Evolutionary conservation across 192 early-diverging fungal species (phyloP).

Genomic region (Coemansia sp.): DNA sequence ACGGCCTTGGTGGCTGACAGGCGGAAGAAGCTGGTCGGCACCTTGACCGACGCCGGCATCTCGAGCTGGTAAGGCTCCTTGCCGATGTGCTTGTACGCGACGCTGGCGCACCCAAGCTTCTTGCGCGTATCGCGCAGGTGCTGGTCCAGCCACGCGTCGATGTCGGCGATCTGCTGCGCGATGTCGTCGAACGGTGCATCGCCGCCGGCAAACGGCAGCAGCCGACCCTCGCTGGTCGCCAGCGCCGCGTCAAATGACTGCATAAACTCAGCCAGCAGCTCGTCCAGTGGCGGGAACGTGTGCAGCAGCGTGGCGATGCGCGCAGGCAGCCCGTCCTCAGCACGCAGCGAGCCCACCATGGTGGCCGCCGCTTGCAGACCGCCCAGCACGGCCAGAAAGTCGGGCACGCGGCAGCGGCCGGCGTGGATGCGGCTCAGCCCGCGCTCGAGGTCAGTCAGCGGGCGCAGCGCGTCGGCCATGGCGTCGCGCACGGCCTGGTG

Average conservation of each 20-base stretch:
- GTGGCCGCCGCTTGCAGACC: conserved; percentile 55
- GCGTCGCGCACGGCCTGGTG: conserved; percentile 54
- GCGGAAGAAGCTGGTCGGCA: conserved; percentile 74
- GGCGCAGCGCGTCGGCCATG: conserved; percentile 46
- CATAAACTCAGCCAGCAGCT: conserved; percentile 69
- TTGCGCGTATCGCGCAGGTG: conserved; percentile 68
- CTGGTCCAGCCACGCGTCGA: conserved; percentile 67
- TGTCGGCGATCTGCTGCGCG: conserved; percentile 52
- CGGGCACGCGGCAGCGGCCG: conserved; percentile 78
- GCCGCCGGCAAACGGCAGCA: conserved; percentile 69
- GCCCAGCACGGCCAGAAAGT: conserved; percentile 72
- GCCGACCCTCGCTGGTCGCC: conserved; percentile 60
- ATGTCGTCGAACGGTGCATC: conserved; percentile 81
- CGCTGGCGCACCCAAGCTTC: conserved; percentile 63
- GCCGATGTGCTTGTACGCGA: conserved; percentile 86
- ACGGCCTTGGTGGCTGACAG: conserved; percentile 80
- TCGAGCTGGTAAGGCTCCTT: conserved; percentile 98
- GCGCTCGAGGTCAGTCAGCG: conserved; percentile 87
- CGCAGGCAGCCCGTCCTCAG: conserved; percentile 11
- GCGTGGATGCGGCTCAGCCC: conserved; percentile 88
- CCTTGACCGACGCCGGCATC: conserved; percentile 69
- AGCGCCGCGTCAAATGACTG: conserved; percentile 72
- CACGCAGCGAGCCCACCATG: conserved; percentile 17
- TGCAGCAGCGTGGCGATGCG: conserved; percentile 29
- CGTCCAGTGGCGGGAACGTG: conserved; percentile 61